phyloP scores from a whole-genome alignment of 345 rosid genomes.

The Raphanus sativus region DNA sequence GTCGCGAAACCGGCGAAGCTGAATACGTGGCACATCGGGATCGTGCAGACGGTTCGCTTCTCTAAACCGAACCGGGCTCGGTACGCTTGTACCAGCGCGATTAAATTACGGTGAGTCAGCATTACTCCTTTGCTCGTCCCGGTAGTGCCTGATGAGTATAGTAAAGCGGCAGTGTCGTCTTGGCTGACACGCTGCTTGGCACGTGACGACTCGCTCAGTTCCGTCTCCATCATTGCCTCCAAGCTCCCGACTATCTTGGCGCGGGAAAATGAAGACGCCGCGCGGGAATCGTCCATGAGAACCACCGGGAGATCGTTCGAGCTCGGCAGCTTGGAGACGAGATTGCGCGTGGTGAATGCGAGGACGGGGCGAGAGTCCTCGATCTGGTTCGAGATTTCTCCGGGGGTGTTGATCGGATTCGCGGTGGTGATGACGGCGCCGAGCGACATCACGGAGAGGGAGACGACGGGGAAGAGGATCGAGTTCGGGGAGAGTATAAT shows the following conservation, averaged over 20 bases:
- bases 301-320: slow-evolving; percentile 45
- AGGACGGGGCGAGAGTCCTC: slow-evolving; percentile 60
- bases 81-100: slow-evolving; percentile 58
- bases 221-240: slow-evolving; percentile 46
- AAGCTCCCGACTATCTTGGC: slow-evolving; percentile 46
- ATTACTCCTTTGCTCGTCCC: slow-evolving; percentile 89
- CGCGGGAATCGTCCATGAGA: slow-evolving; percentile 41
- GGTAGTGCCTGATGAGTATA: slow-evolving; percentile 92
- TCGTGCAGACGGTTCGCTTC: slow-evolving; percentile 65
- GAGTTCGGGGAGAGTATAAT: slow-evolving; percentile 86
- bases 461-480: slow-evolving; percentile 74
- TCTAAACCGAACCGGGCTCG: slow-evolving; percentile 44
- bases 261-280: background rate
- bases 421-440: slow-evolving; percentile 94
- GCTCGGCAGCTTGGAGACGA: slow-evolving; percentile 51
- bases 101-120: slow-evolving; percentile 66
- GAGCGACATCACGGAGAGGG: slow-evolving; percentile 87
- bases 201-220: slow-evolving; percentile 30
- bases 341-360: slow-evolving; percentile 58
- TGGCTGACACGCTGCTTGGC: slow-evolving; percentile 60
- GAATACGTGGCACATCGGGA: slow-evolving; percentile 90
- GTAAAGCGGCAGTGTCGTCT: slow-evolving; percentile 75
- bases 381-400: slow-evolving; percentile 68
- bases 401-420: slow-evolving; percentile 74
- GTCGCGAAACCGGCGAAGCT: slow-evolving; percentile 69